These are phyloP conservation scores for Ailanthus altissimus DNA, from an alignment of 345 rosid species.

Conservation along the genomic window DNA sequence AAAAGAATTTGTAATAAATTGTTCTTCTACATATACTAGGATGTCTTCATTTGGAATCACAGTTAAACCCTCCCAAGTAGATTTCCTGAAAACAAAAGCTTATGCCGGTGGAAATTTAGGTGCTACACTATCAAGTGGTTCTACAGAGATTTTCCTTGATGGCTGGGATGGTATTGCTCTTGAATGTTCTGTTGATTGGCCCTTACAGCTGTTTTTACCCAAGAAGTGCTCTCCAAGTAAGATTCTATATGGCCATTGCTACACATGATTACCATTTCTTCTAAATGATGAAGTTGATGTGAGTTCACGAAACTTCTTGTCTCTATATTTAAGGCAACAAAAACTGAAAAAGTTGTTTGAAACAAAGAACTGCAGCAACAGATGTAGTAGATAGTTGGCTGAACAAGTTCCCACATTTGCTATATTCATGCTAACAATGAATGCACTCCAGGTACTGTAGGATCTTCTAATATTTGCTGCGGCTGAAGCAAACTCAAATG, in stretches of 20 bases:
- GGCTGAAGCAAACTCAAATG: conserved; percentile 92
- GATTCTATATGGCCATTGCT: conserved; percentile 28
- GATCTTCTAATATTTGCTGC: conserved; percentile 86
- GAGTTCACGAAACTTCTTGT: background rate
- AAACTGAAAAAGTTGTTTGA: conserved; percentile 14
- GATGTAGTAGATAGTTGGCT: conserved; percentile 4
- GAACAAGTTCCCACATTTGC: background rate
- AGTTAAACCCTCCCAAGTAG: conserved; percentile 68
- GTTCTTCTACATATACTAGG: conserved; percentile 41
- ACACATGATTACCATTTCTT: background rate
- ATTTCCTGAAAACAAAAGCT: conserved; percentile 54
- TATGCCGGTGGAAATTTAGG: conserved; percentile 44
- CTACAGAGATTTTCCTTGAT: conserved; percentile 63
- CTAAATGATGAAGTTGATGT: background rate
- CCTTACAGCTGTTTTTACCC: conserved; percentile 88
- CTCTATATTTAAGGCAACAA: background rate
- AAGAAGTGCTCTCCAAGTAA: conserved; percentile 95
- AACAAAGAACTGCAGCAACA: background rate
- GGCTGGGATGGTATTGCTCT: conserved; percentile 97
- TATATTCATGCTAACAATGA: conserved; percentile 17
- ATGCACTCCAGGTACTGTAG: conserved; percentile 65
- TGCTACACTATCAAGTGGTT: conserved; percentile 37
- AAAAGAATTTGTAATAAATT: conserved; percentile 20
- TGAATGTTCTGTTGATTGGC: conserved; percentile 95
- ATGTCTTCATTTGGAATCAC: conserved; percentile 85